phyloP scores from a whole-genome alignment of 2,329 filamentous ascomycete genomes.

The Ploettnerulaceae sp. region DNA sequence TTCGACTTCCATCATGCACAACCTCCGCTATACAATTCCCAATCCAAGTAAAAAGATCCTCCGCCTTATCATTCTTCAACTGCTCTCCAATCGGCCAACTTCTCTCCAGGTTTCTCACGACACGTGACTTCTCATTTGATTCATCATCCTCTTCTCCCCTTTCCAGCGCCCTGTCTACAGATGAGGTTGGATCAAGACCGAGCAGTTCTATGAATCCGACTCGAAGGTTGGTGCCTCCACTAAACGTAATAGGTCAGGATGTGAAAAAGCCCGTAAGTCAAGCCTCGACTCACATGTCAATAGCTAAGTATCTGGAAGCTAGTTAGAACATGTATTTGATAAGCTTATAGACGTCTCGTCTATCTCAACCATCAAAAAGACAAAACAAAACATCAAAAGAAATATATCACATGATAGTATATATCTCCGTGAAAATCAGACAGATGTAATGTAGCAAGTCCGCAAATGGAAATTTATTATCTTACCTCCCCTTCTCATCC shows the following conservation, averaged over 20 bases:
- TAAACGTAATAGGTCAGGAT: slow-evolving; percentile 38
- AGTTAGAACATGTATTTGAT: slow-evolving; percentile 12
- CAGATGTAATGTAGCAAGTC: neutral
- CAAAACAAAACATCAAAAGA: neutral
- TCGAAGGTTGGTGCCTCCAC: slow-evolving; percentile 64
- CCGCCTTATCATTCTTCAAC: slow-evolving; percentile 68
- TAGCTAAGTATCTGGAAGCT: slow-evolving; percentile 50
- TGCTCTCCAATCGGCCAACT: slow-evolving; percentile 71
- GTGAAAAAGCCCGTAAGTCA: neutral
- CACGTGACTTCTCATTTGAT: slow-evolving; percentile 17
- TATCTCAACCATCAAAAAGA: neutral
- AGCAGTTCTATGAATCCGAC: slow-evolving; percentile 62
- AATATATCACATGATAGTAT: slow-evolving; percentile 7
- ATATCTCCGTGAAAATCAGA: neutral
- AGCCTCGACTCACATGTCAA: slow-evolving; percentile 54
- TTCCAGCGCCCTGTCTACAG: slow-evolving; percentile 4
- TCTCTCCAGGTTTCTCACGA: slow-evolving; percentile 54
- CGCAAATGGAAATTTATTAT: neutral
- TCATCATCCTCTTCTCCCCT: neutral
- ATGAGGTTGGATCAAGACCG: slow-evolving; percentile 31
- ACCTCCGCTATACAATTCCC: slow-evolving; percentile 71
- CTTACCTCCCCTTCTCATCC: slow-evolving; percentile 46
- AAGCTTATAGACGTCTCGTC: neutral
- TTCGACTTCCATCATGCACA: slow-evolving; percentile 51
- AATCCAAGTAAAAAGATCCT: slow-evolving; percentile 77